These are phyloP conservation scores for Emydomyces testavorans DNA, from an alignment of 2,329 filamentous ascomycete genomes.

Conservation along the genomic window DNA sequence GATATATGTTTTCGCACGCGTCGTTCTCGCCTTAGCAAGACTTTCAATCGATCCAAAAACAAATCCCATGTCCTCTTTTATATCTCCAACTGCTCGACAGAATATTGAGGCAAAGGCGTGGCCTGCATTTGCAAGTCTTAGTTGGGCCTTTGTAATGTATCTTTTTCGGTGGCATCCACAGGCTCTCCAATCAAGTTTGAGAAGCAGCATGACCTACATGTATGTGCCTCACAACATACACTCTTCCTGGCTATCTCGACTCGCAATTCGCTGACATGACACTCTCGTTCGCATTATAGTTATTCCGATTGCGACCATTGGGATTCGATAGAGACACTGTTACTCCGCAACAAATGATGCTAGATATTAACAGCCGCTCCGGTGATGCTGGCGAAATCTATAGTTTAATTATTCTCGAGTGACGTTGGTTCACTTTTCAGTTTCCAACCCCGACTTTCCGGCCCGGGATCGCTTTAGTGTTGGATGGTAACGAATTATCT, in stretches of 20 bases:
- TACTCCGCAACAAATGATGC: conserved; percentile 64
- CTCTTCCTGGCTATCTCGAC: neutral
- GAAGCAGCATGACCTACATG: conserved; percentile 96
- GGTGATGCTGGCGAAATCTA: neutral
- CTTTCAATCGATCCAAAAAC: conserved; percentile 57
- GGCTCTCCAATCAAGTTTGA: conserved; percentile 77
- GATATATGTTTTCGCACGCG: conserved; percentile 92
- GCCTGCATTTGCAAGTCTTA: conserved; percentile 82
- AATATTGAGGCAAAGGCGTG: conserved; percentile 62
- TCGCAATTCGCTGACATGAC: neutral
- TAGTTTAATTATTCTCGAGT: neutral
- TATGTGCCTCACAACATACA: conserved; percentile 50
- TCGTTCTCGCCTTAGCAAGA: conserved; percentile 71
- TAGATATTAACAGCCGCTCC: neutral
- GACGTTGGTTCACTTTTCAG: neutral
- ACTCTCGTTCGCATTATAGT: conserved; percentile 30
- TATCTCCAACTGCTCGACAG: conserved; percentile 36
- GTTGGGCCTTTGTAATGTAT: conserved; percentile 93
- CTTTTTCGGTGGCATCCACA: conserved; percentile 87
- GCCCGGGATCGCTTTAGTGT: neutral
- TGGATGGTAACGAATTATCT: neutral
- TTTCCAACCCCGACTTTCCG: neutral
- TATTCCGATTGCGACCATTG: conserved; percentile 76
- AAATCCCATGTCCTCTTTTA: conserved; percentile 32
- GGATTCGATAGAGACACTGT: conserved; percentile 71